A percentile compares a stretch with the other conserved stretches of the same genome.
phyloP scores from a whole-genome alignment of 1,284 basidiomycete species.

The Cutaneotrichosporon arboriforme region DNA sequence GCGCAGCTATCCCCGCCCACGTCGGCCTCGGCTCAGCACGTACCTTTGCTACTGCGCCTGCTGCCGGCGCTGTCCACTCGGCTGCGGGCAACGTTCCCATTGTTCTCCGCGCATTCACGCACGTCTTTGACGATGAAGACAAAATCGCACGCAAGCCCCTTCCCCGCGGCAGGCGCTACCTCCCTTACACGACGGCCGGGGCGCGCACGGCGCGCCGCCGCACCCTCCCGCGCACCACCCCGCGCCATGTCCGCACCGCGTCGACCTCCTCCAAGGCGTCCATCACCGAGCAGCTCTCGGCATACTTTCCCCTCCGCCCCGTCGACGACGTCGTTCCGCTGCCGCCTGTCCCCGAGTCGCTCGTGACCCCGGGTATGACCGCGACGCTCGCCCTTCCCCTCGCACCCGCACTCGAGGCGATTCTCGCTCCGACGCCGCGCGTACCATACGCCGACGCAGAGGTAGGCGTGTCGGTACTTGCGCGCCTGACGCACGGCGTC shows the following conservation, averaged over 20 bases:
- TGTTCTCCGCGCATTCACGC: conserved; percentile 31
- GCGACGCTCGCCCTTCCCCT: conserved; percentile 36
- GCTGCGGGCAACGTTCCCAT: conserved; percentile 29
- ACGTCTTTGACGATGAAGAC: conserved; percentile 31
- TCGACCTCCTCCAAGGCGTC: conserved; percentile 4
- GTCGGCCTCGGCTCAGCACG: conserved; percentile 36
- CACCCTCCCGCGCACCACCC: not conserved
- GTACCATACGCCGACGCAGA: conserved; percentile 33
- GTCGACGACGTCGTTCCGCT: conserved; percentile 11
- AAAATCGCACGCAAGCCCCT: conserved; percentile 4
- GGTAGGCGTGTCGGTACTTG: conserved; percentile 33
- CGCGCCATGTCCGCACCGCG: not conserved
- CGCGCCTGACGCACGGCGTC: conserved; percentile 28
- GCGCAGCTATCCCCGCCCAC: conserved; percentile 21
- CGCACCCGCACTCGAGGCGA: conserved; percentile 27
- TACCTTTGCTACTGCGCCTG: conserved; percentile 27
- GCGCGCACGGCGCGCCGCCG: not conserved
- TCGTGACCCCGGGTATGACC: conserved; percentile 30
- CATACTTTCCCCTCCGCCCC: conserved; percentile 32
- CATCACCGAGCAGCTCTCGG: conserved; percentile 26
- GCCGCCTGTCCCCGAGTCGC: conserved; percentile 30
- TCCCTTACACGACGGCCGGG: conserved; percentile 21
- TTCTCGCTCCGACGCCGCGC: conserved; percentile 26
- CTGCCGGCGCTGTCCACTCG: conserved; percentile 3
- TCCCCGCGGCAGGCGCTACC: conserved; percentile 27